Percentiles rank a stretch among this genome's conserved stretches.
phyloP scores from a whole-genome alignment of 83 land plant species.

The Diphasiastrum complanatum region DNA sequence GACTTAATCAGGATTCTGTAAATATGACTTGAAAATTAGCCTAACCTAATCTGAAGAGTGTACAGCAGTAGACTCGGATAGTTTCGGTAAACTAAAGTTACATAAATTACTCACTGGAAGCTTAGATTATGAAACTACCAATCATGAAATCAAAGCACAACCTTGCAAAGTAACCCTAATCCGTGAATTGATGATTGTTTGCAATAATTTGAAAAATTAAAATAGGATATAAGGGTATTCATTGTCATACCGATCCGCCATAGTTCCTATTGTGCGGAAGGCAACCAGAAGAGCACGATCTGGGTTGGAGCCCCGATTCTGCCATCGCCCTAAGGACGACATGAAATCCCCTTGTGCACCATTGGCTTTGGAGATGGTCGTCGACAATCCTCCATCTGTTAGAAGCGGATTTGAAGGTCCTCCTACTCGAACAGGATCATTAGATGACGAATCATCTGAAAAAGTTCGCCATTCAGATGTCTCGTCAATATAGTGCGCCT shows the following conservation, averaged over 20 bases:
- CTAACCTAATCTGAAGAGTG: not conserved
- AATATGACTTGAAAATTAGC: not conserved
- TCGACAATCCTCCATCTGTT: slow-evolving; percentile 67
- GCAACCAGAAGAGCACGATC: slow-evolving; percentile 74
- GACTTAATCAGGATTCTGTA: not conserved
- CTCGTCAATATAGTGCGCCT: slow-evolving; percentile 80
- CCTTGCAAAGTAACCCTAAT: not conserved
- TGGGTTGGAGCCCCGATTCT: slow-evolving; percentile 67
- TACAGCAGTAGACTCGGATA: too few relatives aligned
- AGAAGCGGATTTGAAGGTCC: slow-evolving; percentile 83
- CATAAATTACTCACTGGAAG: too few relatives aligned
- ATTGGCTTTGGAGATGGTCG: slow-evolving; percentile 73
- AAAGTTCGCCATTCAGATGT: slow-evolving; percentile 92
- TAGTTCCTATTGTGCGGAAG: slow-evolving; percentile 59
- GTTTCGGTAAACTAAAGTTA: too few relatives aligned
- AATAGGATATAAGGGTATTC: not conserved
- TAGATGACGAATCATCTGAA: slow-evolving; percentile 36
- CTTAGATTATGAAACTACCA: too few relatives aligned
- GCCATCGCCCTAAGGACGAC: slow-evolving; percentile 60
- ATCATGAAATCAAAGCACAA: too few relatives aligned
- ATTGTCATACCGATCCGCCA: slow-evolving; percentile 73
- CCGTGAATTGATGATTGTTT: not conserved
- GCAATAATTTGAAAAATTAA: not conserved
- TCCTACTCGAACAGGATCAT: slow-evolving; percentile 91
- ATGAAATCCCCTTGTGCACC: slow-evolving; percentile 65